Conservation (phyloP, 2,329 filamentous ascomycete genomes). For the Fusarium nygamai region DNA sequence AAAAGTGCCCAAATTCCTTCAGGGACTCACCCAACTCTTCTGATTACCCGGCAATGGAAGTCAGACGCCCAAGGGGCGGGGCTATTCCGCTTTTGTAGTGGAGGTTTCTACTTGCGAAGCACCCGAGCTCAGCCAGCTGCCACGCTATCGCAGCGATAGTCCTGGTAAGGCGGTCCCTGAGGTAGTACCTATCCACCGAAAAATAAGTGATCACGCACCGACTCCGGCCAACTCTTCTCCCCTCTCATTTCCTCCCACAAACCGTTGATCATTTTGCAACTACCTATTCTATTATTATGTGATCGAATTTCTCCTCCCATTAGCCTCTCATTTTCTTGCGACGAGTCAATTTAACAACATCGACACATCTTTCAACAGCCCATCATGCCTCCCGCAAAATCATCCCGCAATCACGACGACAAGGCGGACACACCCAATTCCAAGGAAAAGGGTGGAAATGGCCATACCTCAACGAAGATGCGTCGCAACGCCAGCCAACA, state of each 20-base stretch:
- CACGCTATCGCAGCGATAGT: not conserved
- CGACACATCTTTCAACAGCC: not conserved
- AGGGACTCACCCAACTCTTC: not conserved
- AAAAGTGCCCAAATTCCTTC: not conserved
- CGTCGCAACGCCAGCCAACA: slow-evolving; percentile 64
- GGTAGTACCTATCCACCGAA: slow-evolving; percentile 10
- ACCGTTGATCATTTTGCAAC: not conserved
- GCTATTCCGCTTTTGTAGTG: not conserved
- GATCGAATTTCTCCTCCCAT: slow-evolving; percentile 10
- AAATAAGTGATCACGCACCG: slow-evolving; percentile 37
- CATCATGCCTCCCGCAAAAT: slow-evolving; percentile 59
- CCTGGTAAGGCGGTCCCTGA: not conserved
- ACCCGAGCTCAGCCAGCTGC: not conserved
- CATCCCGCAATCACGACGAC: slow-evolving; percentile 59
- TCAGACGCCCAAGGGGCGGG: not conserved
- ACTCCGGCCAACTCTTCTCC: slow-evolving; percentile 36
- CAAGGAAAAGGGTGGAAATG: slow-evolving; percentile 59
- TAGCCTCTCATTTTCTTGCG: slow-evolving; percentile 1
- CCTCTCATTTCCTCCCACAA: slow-evolving; percentile 34
- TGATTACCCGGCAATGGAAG: not conserved
- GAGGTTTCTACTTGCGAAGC: not conserved
- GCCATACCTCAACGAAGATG: slow-evolving; percentile 62
- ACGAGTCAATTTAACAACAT: not conserved
- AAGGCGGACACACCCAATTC: slow-evolving; percentile 53
- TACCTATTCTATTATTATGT: slow-evolving; percentile 39